Conservation (phyloP, 345 rosid genomes). For the Lepidium africanum region DNA sequence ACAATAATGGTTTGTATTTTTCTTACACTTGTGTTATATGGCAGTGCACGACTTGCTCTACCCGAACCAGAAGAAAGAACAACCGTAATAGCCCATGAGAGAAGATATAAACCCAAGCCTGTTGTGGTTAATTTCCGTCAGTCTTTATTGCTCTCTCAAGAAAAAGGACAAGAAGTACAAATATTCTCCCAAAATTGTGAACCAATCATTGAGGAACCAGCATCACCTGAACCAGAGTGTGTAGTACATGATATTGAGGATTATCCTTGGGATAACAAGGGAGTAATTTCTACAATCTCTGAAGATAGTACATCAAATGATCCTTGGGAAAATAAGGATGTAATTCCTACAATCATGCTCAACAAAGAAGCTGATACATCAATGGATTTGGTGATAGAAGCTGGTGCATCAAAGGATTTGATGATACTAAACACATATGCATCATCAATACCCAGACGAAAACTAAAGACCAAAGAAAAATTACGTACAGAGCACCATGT, state of each 20-base stretch:
- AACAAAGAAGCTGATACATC: conserved; percentile 50
- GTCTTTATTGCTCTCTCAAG: conserved; percentile 36
- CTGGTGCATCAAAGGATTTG: conserved; percentile 55
- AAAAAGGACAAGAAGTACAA: not conserved
- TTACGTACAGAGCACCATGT: conserved; percentile 83
- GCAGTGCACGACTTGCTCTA: conserved; percentile 77
- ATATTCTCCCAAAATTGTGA: conserved; percentile 23
- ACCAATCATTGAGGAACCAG: conserved; percentile 85
- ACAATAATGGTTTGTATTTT: not conserved
- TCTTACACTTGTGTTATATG: not conserved
- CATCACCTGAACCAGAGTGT: conserved; percentile 48
- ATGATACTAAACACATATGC: conserved; percentile 54
- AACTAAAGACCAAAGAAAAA: conserved; percentile 55
- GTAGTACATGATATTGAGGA: conserved; percentile 63
- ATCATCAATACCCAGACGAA: conserved; percentile 58
- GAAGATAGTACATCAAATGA: not conserved
- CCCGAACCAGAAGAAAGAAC: conserved; percentile 64
- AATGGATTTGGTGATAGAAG: conserved; percentile 57
- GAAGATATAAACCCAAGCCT: conserved; percentile 20
- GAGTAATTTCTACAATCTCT: conserved; percentile 45
- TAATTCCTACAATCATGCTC: conserved; percentile 49
- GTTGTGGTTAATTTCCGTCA: conserved; percentile 23
- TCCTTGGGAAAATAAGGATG: conserved; percentile 48
- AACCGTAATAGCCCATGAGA: conserved; percentile 23
- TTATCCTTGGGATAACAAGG: conserved; percentile 36